These are phyloP conservation scores for Hymenoscyphus linearis DNA, from an alignment of 2,329 filamentous ascomycete species.

Conservation along the genomic window DNA sequence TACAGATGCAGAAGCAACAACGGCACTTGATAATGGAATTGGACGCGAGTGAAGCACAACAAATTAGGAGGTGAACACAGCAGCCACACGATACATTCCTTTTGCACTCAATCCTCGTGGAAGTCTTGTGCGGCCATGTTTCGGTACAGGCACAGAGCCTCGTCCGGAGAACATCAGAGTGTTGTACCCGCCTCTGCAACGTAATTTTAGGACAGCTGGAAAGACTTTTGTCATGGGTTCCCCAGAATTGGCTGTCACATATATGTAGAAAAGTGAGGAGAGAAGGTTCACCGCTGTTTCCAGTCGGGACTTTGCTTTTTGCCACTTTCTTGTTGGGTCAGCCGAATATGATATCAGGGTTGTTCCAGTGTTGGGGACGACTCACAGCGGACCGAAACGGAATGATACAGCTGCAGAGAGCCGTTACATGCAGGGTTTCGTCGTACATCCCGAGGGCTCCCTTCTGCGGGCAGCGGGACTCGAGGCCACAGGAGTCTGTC, in stretches of 20 bases:
- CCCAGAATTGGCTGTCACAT: background rate
- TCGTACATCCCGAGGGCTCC: conserved; percentile 8
- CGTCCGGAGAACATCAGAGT: background rate
- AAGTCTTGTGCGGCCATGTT: background rate
- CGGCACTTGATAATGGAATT: background rate
- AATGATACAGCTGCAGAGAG: conserved; percentile 19
- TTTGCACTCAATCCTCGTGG: conserved; percentile 3
- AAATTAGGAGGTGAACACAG: conserved; percentile 1
- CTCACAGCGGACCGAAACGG: conserved; percentile 16
- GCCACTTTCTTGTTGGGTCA: conserved; percentile 1
- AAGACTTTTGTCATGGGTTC: background rate
- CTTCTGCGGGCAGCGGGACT: conserved; percentile 4
- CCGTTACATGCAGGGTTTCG: conserved; percentile 10
- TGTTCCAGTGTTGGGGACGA: conserved; percentile 11
- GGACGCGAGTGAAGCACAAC: background rate
- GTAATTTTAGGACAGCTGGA: background rate
- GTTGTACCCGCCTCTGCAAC: background rate
- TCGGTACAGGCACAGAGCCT: background rate
- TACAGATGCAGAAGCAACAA: background rate
- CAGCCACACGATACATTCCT: background rate
- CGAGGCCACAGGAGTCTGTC: conserved; percentile 9
- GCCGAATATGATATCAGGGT: conserved; percentile 7
- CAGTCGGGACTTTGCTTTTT: conserved; percentile 2
- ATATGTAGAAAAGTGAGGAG: background rate
- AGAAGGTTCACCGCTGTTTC: conserved; percentile 7